These are phyloP conservation scores for Raphanus sativus DNA, from an alignment of 345 rosid genomes.

Conservation along the genomic window DNA sequence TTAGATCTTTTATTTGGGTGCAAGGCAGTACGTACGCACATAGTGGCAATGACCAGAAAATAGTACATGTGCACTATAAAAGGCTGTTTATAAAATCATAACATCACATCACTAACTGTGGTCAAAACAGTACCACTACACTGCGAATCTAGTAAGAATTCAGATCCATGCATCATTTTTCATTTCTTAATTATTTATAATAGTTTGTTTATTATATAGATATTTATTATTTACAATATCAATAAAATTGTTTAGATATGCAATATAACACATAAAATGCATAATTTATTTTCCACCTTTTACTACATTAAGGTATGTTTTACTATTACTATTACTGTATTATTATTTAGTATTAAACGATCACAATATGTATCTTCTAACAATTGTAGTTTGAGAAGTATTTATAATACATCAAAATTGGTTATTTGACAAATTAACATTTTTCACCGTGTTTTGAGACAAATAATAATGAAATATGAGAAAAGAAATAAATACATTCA, in stretches of 20 bases:
- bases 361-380: no score
- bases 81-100: slow-evolving; percentile 36
- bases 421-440: no score
- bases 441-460: background rate
- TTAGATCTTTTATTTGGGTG: background rate
- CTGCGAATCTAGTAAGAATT: slow-evolving; percentile 21
- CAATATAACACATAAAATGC: background rate
- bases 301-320: background rate
- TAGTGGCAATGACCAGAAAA: slow-evolving; percentile 33
- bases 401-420: no score
- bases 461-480: background rate
- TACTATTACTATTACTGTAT: no score
- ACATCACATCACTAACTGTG: slow-evolving; percentile 37
- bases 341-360: background rate
- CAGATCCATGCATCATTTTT: slow-evolving; percentile 24
- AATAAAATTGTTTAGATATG: background rate
- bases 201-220: background rate
- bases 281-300: background rate
- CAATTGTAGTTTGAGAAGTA: no score
- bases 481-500: background rate
- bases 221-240: background rate
- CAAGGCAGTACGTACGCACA: slow-evolving; percentile 11
- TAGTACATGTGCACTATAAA: slow-evolving; percentile 36
- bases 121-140: slow-evolving; percentile 36
- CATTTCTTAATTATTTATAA: background rate